Percentiles rank a stretch among this genome's conserved stretches.
phyloP scores from a whole-genome alignment of 331 rosid species.

The Acacia pycnantha region DNA sequence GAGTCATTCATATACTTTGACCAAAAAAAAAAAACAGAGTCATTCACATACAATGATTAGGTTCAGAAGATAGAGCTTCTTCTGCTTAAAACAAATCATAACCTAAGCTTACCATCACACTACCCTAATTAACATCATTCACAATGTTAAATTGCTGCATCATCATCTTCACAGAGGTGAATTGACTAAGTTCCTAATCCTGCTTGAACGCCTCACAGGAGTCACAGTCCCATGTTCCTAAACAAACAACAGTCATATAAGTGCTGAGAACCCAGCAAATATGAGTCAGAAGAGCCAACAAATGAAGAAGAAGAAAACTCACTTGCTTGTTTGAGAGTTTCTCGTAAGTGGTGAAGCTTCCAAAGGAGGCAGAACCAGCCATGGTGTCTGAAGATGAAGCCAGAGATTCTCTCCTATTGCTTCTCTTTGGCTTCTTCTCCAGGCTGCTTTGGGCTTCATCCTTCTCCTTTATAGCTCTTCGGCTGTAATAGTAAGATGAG shows the following conservation, averaged over 20 bases:
- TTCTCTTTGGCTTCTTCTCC: conserved; percentile 51
- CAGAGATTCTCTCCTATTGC: conserved; percentile 62
- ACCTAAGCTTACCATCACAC: background rate
- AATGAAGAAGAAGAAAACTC: conserved; percentile 6
- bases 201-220: conserved; percentile 34
- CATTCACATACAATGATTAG: background rate
- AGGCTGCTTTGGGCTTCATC: conserved; percentile 55
- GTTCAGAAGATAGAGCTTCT: conserved; percentile 37
- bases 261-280: no score
- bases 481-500: conserved; percentile 20
- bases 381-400: conserved; percentile 68
- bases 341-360: conserved; percentile 81
- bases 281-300: background rate
- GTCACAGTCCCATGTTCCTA: conserved; percentile 56
- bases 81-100: conserved; percentile 27
- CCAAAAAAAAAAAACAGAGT: background rate
- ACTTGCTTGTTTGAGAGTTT: conserved; percentile 57
- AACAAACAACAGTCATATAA: background rate
- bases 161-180: background rate
- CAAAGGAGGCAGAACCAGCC: conserved; percentile 62
- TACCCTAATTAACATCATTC: background rate
- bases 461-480: conserved; percentile 16
- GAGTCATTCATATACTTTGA: background rate
- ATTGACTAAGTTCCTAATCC: conserved; percentile 5
- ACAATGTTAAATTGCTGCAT: conserved; percentile 1